Evolutionary conservation across 768 basidiomycete species (phyloP), one percentile per base, ranked within the genome.

Genomic region (Boletus vermiculosoides): DNA sequence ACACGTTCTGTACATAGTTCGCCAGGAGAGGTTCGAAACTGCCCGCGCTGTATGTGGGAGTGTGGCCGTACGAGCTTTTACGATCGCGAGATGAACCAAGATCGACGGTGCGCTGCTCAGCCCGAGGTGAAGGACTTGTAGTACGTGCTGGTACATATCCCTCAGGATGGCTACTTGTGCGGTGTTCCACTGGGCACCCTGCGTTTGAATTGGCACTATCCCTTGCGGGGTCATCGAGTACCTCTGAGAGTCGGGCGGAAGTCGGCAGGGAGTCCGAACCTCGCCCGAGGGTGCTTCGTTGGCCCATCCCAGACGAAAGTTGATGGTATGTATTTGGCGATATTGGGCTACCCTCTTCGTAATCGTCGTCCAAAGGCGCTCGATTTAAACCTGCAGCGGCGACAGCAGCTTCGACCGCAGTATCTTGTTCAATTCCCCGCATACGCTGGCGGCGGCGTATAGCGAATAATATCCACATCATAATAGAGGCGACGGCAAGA

Each of bases 381-480:
- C 89, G 82, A 64, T 83, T 79, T 68, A 85, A 81, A 25, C 90
- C 88, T 2, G 87, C 85, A 31, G 86, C 89, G 10, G 85, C 83
- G 50, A 88, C 78, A 7, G 83, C 83, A 37, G 86, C 87, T n/a
- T 84, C 83, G n/a, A 87, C 81, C 0, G 82, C 84, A 1, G 82
- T 78, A 56, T 91, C 88, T 56, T 85, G 83, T 57, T 89, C 88
- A n/a, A 86, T 69, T 48, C 78, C 76, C 34, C 73, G 78, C 41
- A 79, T 83, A 33, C 84, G 78, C 45, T 86, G 80, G 58, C 86
- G 82, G 47, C 87, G 81, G 25, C 85, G 84, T 53, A 89, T 68
- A 50, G 83, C 86, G 67, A 91, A 90, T 61, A 89, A 72, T 54
- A 87, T 77, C 80, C 83, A 90, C 47, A 91, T 76, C 40, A 84